Base-by-base conservation (phyloP, 768 basidiomycete species). In the Tricholomella constricta region DNA sequence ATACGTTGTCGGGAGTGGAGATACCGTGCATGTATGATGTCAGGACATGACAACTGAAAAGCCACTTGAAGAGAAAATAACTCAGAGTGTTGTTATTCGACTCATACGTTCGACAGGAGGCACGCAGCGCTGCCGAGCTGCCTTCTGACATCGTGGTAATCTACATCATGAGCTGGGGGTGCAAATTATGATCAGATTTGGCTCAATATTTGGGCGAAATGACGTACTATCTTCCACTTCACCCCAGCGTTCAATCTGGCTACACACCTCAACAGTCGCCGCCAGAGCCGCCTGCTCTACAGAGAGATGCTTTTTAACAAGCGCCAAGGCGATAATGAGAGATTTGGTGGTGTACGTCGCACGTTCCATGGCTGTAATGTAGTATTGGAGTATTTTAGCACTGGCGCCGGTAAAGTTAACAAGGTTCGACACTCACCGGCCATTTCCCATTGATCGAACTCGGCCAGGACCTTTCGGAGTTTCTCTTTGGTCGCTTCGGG, bases 241-340 rank as follows among this genome's bases (percentile, higher is more conserved):
- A n/a, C 97, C 97, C 97, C 97, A 99, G 44, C 86, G 80, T 69
- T 95, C 85, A 55, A 98, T 98, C 73, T 98, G 96, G 67, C 93
- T 95, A 57, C 86, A 79, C 0, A 99, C 96, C 72, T 99, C 97
- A 7, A 96, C 95, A 47, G 89, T 88, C 6, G 93, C 82, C 0
- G 91, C 92, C 45, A 84, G 69, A 2, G 94, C 83, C 8, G 96
- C 95, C 64, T 93, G 76, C 62, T 99, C 91, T 1, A 85, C 91
- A 3, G 83, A 83, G 36, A 98, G 66, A 52, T 79, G 82, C 29
- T 84, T 86, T 61, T 83, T 84, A 27, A 94, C 84, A 27, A 99
- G 77, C 8, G 91, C 94, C 31, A 99, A 73, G 0, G 83, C 89
- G 56, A 97, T 89, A 32, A 98, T 72, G 65, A 97, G 88, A 0